phyloP scores from a whole-genome alignment of 768 basidiomycete genomes.

The Pilatotrama ljubarskyi region DNA sequence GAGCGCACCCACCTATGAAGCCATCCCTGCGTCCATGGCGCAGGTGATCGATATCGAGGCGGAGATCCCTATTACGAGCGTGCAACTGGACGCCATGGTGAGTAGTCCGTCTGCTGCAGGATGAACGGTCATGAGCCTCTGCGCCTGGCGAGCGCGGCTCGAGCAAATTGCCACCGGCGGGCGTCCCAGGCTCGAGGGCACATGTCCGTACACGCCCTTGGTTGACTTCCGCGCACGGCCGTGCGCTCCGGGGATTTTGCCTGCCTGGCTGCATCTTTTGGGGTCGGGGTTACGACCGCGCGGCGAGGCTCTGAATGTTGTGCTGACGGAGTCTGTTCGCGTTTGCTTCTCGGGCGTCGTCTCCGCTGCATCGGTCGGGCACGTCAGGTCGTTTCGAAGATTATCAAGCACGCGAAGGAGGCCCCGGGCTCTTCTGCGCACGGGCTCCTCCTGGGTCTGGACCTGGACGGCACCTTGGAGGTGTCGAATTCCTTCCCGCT shows the following conservation, averaged over 20 bases:
- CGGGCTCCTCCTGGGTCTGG: slow-evolving; percentile 87
- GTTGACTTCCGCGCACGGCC: not conserved
- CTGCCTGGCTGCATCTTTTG: slow-evolving; percentile 4
- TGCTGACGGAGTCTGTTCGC: not conserved
- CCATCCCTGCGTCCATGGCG: slow-evolving; percentile 90
- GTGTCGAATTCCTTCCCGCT: slow-evolving; percentile 89
- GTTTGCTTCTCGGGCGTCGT: slow-evolving; percentile 5
- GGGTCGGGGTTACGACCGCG: not conserved
- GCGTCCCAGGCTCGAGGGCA: slow-evolving; percentile 10
- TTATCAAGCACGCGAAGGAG: slow-evolving; percentile 89
- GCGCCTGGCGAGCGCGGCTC: slow-evolving; percentile 2
- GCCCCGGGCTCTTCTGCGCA: slow-evolving; percentile 70
- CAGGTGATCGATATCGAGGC: slow-evolving; percentile 94
- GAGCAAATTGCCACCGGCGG: slow-evolving; percentile 11
- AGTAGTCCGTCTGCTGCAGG: slow-evolving; percentile 28
- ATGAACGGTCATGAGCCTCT: not conserved
- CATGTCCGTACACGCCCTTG: slow-evolving; percentile 6
- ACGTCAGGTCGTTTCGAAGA: slow-evolving; percentile 86
- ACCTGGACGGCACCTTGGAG: slow-evolving; percentile 88
- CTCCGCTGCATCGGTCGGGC: slow-evolving; percentile 1
- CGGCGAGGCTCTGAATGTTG: not conserved
- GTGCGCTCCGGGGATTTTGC: slow-evolving; percentile 4
- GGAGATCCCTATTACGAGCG: slow-evolving; percentile 73
- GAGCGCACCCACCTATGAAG: slow-evolving; percentile 72
- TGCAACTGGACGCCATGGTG: slow-evolving; percentile 89